Percentiles rank a stretch among this genome's conserved stretches.
phyloP scores from a whole-genome alignment of 208 protist genomes.

The Crithidia bombi region DNA sequence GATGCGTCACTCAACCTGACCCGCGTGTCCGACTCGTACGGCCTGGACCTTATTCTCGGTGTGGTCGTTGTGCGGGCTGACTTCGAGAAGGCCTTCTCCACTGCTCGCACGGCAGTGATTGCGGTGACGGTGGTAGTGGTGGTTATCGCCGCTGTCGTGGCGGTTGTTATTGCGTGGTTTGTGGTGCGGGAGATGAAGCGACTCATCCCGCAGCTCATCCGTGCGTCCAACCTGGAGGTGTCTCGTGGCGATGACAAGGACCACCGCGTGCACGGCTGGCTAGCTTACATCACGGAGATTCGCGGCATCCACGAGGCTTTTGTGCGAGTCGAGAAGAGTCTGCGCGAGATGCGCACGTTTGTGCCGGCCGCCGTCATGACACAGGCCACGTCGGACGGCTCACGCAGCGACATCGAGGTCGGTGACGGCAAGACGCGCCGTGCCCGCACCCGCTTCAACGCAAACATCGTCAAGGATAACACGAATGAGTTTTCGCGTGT shows the following conservation, averaged over 20 bases:
- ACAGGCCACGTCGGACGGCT: constrained; percentile 29
- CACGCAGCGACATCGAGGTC: constrained; percentile 16
- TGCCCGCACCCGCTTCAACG: constrained; percentile 58
- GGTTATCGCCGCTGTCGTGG: constrained; percentile 47
- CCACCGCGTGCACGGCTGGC: constrained; percentile 28
- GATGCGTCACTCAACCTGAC: constrained; percentile 50
- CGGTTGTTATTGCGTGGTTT: constrained; percentile 52
- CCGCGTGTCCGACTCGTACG: constrained; percentile 59
- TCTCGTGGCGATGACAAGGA: constrained; percentile 34
- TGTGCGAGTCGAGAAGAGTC: constrained; percentile 40
- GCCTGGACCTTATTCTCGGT: constrained; percentile 57
- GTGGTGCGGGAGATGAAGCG: constrained; percentile 54
- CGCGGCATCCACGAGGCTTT: constrained; percentile 48
- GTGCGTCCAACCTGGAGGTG: constrained; percentile 59
- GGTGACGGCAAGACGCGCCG: constrained; percentile 32
- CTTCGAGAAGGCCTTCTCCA: constrained; percentile 60
- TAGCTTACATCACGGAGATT: constrained; percentile 51
- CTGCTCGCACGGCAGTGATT: constrained; percentile 43
- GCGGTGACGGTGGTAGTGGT: constrained; percentile 48
- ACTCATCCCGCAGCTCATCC: constrained; percentile 54
- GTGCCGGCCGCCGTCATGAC: constrained; percentile 55
- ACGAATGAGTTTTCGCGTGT: constrained; percentile 56
- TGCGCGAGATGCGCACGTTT: constrained; percentile 58
- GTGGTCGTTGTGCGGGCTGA: constrained; percentile 55
- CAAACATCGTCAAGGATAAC: constrained; percentile 69